phyloP scores from a whole-genome alignment of 2,329 filamentous ascomycete species.

The Bipolaris bicolor region DNA sequence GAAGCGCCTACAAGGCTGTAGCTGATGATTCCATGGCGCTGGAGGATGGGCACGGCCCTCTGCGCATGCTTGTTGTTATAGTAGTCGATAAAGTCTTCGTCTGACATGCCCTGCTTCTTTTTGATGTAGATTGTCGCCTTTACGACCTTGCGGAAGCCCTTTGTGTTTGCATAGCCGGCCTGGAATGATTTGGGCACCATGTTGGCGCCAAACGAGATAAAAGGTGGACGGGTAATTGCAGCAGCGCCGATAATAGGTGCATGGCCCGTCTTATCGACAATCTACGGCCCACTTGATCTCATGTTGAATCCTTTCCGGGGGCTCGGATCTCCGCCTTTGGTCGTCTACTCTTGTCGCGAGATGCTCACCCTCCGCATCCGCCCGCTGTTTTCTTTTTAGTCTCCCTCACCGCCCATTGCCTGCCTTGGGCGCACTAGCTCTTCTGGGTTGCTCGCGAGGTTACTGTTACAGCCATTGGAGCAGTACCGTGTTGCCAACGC shows the following conservation, averaged over 20 bases:
- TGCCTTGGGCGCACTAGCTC: constrained; percentile 3
- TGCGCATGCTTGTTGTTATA: constrained; percentile 56
- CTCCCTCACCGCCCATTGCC: constrained; percentile 30
- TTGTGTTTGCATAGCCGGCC: constrained; percentile 54
- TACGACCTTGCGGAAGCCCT: constrained; percentile 55
- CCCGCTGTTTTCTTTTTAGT: constrained; percentile 19
- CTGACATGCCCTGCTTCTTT: constrained; percentile 55
- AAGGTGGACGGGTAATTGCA: constrained; percentile 9
- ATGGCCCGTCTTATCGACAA: constrained; percentile 7
- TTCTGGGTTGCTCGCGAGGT: constrained; percentile 10
- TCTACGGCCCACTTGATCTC: constrained; percentile 11
- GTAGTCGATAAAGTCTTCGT: constrained; percentile 53
- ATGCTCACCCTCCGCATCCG: constrained; percentile 11
- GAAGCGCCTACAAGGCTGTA: constrained; percentile 52
- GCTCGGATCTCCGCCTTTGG: constrained; percentile 11
- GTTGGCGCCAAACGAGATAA: constrained; percentile 28
- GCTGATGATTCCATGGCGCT: constrained; percentile 53
- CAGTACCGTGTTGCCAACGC: constrained; percentile 8
- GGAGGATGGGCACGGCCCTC: constrained; percentile 52
- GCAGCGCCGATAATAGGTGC: constrained; percentile 7
- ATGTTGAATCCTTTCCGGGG: constrained; percentile 18
- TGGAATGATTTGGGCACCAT: constrained; percentile 54
- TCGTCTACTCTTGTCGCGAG: constrained; percentile 5
- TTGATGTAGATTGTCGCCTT: constrained; percentile 56
- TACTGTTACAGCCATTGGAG: constrained; percentile 6